A percentile compares a stretch with the other conserved stretches of the same genome.
These are phyloP conservation scores for Microcyclosporella mali DNA, from an alignment of 2,329 filamentous ascomycete species.

Conservation along the genomic window DNA sequence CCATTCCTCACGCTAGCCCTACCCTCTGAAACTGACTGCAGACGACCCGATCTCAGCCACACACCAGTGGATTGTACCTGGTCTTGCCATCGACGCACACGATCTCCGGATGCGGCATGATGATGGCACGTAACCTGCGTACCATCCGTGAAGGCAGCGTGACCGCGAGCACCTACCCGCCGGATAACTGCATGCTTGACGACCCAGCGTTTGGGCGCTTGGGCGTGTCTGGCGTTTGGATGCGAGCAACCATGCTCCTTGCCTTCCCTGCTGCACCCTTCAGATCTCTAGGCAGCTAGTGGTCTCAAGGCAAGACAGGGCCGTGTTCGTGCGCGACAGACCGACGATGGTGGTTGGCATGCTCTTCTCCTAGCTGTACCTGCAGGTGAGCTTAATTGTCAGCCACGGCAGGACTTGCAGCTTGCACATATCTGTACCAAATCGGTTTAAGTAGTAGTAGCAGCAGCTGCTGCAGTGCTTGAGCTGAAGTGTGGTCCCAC, in stretches of 20 bases:
- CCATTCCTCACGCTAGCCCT: constrained; percentile 25
- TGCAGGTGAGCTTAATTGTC: constrained; percentile 7
- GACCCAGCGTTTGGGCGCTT: constrained; percentile 21
- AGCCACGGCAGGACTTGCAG: constrained; percentile 13
- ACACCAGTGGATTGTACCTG: constrained; percentile 8
- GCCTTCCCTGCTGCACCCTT: constrained; percentile 1
- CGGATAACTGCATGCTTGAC: constrained; percentile 26
- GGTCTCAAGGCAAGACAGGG: constrained; percentile 8
- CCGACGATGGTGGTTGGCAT: constrained; percentile 8
- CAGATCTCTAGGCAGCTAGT: constrained; percentile 6
- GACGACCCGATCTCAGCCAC: constrained; percentile 7
- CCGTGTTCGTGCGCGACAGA: constrained; percentile 13
- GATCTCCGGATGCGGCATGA: constrained; percentile 13
- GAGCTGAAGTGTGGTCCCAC: neutral
- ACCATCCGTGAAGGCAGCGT: constrained; percentile 31
- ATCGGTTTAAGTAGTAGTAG: constrained; percentile 5
- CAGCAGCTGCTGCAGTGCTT: too few relatives aligned
- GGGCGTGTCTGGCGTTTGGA: constrained; percentile 23
- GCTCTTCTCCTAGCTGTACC: constrained; percentile 6
- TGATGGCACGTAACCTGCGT: constrained; percentile 26
- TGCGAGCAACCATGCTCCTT: constrained; percentile 17
- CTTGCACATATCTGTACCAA: constrained; percentile 7
- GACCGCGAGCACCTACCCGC: constrained; percentile 21
- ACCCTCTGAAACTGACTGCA: constrained; percentile 19
- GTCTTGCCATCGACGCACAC: constrained; percentile 9